These are phyloP conservation scores for Coemansia sp. DNA, from an alignment of 192 early-diverging fungal genomes.

Conservation along the genomic window DNA sequence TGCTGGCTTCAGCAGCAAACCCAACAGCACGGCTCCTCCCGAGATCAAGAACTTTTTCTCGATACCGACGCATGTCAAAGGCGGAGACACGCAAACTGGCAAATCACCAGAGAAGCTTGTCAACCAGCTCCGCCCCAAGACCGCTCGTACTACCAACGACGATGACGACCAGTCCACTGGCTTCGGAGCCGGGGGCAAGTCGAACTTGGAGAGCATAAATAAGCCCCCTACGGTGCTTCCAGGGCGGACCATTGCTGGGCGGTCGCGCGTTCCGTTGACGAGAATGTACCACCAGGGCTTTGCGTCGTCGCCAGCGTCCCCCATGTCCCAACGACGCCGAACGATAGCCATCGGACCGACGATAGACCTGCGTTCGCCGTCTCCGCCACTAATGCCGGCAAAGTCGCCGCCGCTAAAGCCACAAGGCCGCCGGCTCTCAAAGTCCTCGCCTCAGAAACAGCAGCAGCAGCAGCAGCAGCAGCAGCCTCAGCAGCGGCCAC, in stretches of 20 bases:
- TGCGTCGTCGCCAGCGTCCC: not conserved
- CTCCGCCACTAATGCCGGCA: not conserved
- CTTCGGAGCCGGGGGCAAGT: not conserved
- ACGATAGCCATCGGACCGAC: not conserved
- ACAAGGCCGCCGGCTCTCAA: not conserved
- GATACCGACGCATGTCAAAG: not conserved
- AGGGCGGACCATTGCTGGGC: not conserved
- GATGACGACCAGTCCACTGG: not conserved
- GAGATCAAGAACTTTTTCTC: not conserved
- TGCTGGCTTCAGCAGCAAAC: not conserved
- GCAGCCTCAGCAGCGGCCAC: slow-evolving; percentile 9
- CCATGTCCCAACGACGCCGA: not conserved
- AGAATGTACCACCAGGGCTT: not conserved
- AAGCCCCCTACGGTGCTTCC: not conserved
- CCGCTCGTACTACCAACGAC: not conserved
- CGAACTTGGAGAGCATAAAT: not conserved
- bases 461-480: not conserved
- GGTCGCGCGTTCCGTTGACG: not conserved
- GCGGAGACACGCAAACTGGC: not conserved
- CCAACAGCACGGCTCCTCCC: not conserved
- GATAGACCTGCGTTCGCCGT: slow-evolving; percentile 6
- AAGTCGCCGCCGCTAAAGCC: slow-evolving; percentile 7
- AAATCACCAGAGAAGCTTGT: slow-evolving; percentile 2
- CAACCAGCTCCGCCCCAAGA: not conserved
- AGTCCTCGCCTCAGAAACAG: not conserved